Percentiles rank a stretch among this genome's conserved stretches.
Evolutionary conservation across 345 rosid species (phyloP).

Genomic region (Eucalyptus pauciflora): DNA sequence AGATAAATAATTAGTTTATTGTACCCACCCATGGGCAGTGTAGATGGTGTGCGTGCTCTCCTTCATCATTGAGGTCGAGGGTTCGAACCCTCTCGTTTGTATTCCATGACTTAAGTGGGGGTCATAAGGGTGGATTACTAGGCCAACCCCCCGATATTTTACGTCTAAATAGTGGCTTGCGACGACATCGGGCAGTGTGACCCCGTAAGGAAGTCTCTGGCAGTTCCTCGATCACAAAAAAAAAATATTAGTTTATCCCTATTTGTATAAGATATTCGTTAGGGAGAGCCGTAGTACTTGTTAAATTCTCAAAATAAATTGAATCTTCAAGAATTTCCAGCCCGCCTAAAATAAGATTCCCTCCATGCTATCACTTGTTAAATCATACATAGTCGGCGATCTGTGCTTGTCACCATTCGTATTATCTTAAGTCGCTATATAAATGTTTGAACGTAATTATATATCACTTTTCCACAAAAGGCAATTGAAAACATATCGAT

Average conservation of each 20-base stretch:
- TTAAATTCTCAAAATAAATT: not conserved
- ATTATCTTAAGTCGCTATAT: not conserved
- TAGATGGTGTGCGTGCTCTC: too few species aligned
- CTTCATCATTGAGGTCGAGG: too few species aligned
- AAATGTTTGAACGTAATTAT: not conserved
- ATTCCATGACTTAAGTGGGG: too few species aligned
- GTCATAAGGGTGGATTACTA: rapidly evolving
- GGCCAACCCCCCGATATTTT: too few species aligned
- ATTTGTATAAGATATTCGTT: not conserved
- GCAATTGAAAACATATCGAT: rapidly evolving
- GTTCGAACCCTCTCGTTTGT: too few species aligned
- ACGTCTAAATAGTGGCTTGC: too few species aligned
- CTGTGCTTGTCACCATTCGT: rapidly evolving
- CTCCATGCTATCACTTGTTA: not conserved
- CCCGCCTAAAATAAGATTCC: not conserved
- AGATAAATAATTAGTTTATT: not conserved
- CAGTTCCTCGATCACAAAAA: too few species aligned
- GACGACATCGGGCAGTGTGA: too few species aligned
- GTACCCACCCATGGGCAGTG: not conserved
- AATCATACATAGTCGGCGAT: rapidly evolving
- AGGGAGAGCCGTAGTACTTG: not conserved
- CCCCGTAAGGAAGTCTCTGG: too few species aligned
- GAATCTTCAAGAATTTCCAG: rapidly evolving
- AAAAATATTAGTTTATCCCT: not conserved
- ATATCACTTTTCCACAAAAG: not conserved